Conservation (phyloP, 169 alveolate species). For the Eimeria praecox region DNA sequence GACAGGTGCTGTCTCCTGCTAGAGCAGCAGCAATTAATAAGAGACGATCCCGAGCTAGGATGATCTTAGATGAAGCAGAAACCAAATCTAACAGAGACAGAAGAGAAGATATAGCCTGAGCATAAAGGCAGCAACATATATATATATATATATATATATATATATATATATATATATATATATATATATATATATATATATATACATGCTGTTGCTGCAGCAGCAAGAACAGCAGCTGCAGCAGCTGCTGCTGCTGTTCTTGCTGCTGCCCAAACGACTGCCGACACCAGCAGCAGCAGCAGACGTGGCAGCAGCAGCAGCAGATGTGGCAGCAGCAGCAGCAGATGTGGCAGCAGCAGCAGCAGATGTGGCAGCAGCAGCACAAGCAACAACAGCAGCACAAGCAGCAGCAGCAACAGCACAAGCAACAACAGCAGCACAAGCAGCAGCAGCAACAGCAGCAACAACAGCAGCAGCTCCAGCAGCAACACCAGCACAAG, state of each 20-base stretch:
- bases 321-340: neutral
- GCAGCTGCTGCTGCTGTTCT: too few species aligned
- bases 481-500: neutral
- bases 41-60: neutral
- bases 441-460: neutral
- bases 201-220: neutral
- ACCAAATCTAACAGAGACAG: neutral
- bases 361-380: neutral
- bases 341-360: neutral
- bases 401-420: neutral
- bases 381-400: slow-evolving; percentile 4
- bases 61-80: too few species aligned
- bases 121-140: neutral
- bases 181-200: too few species aligned
- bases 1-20: neutral
- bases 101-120: neutral
- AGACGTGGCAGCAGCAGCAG: neutral
- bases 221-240: too few species aligned
- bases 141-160: too few species aligned
- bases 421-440: neutral
- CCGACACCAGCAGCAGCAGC: neutral
- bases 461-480: neutral
- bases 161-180: too few species aligned
- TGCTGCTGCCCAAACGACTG: neutral
- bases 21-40: neutral